Base-by-base conservation (phyloP, 2,329 filamentous ascomycete species). In the Penicillium rolfsii region DNA sequence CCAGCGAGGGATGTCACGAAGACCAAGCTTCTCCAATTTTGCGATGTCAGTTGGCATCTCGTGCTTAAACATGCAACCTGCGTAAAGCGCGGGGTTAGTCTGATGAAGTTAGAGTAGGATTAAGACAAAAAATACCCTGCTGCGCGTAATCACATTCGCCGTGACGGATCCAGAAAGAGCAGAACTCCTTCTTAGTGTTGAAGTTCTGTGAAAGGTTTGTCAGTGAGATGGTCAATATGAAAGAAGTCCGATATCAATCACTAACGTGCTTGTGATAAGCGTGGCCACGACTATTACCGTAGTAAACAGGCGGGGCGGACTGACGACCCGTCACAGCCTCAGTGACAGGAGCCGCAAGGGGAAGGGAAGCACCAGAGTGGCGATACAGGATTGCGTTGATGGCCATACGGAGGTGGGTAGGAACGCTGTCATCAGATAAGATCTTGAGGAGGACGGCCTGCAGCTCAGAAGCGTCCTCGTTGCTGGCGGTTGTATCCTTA, bases 111-210 rank as follows among this genome's bases (percentile, higher is more conserved):
- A 43, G 11, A 33, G 49, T 16, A 48, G 19, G 5, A 26, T 49
- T 5, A 5, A 26, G 6, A 22, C 19, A 7, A 9, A 11, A 60
- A 70, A 57, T 67, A 75, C 77, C 93, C 71, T 93, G 89, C 74
- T 96, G 91, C 3, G 85, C 88, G 74, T 91, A 97, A 63, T 90
- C 90, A 74, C 93, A 97, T 46, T 91, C 87, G 22, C 92, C 93
- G 60, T 90, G 89, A 68, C 91, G 88, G 57, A 97, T 89, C 93
- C 93, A 97, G 76, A 94, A 91, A 60, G 92, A 91, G 77, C 93
- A 97, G 76, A 90, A 96, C 26, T 89, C 80, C 74, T 96, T 96
- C 70, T 84, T 86, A 28, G 49, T 60, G 54, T 55, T 61, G 24
- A 12, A 19, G 16, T 12, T 28, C 40, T 58, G 38, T 35, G 14